Base-by-base conservation (phyloP, 768 basidiomycete genomes). In the Gymnopilus dilepis region DNA sequence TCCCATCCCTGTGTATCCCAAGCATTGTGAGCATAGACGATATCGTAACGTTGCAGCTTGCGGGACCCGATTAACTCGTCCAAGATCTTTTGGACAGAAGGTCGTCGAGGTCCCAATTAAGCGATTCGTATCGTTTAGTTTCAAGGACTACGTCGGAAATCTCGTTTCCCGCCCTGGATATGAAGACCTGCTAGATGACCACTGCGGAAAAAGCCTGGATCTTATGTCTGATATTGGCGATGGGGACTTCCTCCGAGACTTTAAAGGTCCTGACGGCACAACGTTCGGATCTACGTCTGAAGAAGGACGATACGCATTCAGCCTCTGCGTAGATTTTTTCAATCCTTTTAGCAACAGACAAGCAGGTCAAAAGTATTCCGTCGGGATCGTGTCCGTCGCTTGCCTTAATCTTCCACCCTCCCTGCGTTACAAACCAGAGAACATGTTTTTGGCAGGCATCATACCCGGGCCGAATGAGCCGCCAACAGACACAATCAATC, bases 241-340 rank as follows among this genome's bases (percentile, higher is more conserved):
- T 52, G 50, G 50, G 12, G 21, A 52, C 12, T 52, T 52, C 21
- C n/a, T 52, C 9, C 50, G 28, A 8, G 33, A 34, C n/a, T 52
- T 52, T n/a, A 19, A 28, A 24, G 22, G 34, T 13, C 34, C 34
- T 37, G 22, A 19, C n/a, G 53, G 33, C 48, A 9, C 33, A 37
- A 26, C 52, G 6, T 33, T 54, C 43, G 15, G 33, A 30, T 24
- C 4, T 9, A 4, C 33, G 19, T 2, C 26, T 51, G 6, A 3
- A 43, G 58, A 45, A 6, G 59, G 59, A 12, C 51, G 51, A 22
- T 60, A 60, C 22, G 22, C 68, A 0, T 73, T 76, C 52, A 65
- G 66, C 0, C 61, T 77, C 1, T 65, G 74, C 17, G 30, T 77
- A 0, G 73, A 79, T 53, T 73, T 74, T 43, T 79, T 80, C 66